These are phyloP conservation scores for Zymoseptoria crescenta DNA, from an alignment of 2,329 filamentous ascomycete genomes.

Conservation along the genomic window DNA sequence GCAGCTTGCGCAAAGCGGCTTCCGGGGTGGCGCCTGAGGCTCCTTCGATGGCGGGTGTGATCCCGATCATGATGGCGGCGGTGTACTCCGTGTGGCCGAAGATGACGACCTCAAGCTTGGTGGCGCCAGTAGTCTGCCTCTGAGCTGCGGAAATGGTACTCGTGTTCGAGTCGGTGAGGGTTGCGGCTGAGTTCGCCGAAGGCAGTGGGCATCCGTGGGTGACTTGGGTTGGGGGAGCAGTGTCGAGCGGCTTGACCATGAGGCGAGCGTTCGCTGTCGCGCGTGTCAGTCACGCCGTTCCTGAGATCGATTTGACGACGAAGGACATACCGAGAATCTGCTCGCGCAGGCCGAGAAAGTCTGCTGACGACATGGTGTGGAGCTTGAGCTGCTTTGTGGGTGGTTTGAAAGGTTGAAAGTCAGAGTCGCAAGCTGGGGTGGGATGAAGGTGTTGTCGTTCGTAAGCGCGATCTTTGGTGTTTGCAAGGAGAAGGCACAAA, in stretches of 20 bases:
- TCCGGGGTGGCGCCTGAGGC: slow-evolving; percentile 12
- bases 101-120: slow-evolving; percentile 16
- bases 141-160: slow-evolving; percentile 1
- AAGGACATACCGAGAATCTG: slow-evolving; percentile 15
- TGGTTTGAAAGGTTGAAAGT: background rate
- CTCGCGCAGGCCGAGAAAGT: slow-evolving; percentile 11
- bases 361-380: background rate
- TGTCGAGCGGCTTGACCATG: slow-evolving; percentile 11
- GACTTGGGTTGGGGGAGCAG: background rate
- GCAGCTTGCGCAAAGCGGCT: slow-evolving; percentile 18
- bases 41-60: slow-evolving; percentile 21
- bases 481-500: background rate
- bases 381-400: background rate
- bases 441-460: background rate
- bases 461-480: slow-evolving; percentile 1
- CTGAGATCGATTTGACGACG: background rate
- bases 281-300: slow-evolving; percentile 1
- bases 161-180: background rate
- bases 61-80: slow-evolving; percentile 17
- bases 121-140: background rate
- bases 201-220: background rate
- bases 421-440: background rate
- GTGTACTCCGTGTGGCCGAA: slow-evolving; percentile 14
- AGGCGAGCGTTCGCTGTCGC: slow-evolving; percentile 17
- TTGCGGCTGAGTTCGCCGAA: background rate